Evolutionary conservation across 1,284 basidiomycete genomes (phyloP).

Genomic region (Puccinia horiana): DNA sequence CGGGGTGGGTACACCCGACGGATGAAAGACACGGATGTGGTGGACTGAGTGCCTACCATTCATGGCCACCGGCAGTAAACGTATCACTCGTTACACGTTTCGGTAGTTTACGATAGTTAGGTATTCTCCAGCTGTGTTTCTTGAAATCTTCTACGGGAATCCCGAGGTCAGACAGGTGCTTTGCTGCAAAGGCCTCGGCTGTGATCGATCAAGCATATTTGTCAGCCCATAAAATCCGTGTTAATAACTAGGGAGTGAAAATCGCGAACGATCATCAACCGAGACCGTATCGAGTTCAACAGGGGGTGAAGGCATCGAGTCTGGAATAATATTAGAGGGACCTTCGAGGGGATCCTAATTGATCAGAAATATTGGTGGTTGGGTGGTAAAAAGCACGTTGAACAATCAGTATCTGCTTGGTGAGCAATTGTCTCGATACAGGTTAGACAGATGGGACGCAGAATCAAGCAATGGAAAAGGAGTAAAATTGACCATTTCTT

Average conservation of each 20-base stretch:
- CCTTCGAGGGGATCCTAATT: constrained; percentile 45
- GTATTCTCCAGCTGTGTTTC: constrained; percentile 79
- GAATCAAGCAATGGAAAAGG: neutral
- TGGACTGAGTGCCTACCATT: constrained; percentile 69
- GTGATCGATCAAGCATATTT: constrained; percentile 10
- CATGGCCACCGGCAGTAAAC: constrained; percentile 96
- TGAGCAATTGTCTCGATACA: neutral
- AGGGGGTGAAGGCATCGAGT: constrained; percentile 41
- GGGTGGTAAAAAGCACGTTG: neutral
- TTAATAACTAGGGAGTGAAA: neutral
- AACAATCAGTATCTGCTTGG: neutral
- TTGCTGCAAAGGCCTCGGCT: constrained; percentile 90
- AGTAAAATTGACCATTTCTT: neutral
- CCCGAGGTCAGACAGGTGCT: constrained; percentile 92
- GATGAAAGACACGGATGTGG: neutral
- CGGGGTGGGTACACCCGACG: neutral
- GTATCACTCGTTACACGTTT: constrained; percentile 92
- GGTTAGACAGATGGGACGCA: neutral
- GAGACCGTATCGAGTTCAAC: constrained; percentile 42
- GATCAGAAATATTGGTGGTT: neutral
- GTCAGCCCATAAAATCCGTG: neutral
- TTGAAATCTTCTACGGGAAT: constrained; percentile 93
- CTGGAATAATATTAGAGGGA: constrained; percentile 38
- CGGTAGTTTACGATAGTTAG: constrained; percentile 85
- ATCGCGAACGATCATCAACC: constrained; percentile 44